Evolutionary conservation across 179 eudicot genomes (phyloP), one percentile per base, ranked within the genome.

Genomic region (Gypsophila paniculata): DNA sequence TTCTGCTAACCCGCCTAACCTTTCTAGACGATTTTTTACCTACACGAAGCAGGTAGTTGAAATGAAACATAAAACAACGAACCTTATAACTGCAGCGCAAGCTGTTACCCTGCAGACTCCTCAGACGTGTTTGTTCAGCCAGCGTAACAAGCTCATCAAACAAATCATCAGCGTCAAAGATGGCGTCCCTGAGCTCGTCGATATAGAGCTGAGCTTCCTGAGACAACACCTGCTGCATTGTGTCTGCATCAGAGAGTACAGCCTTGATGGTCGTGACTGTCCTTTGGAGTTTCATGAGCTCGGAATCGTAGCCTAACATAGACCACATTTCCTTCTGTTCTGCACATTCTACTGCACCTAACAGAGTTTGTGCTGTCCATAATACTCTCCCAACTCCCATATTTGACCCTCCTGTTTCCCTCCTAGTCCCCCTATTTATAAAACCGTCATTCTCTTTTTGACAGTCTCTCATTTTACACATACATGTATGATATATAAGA

Each of bases 141-240:
- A 68, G 75, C 22, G 72, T 73, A 8, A 60, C 39, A 8, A 73
- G 53, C 38, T 76, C 78, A 22, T 80, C 75, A 8, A 76, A 10
- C 59, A 76, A 15, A 61, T 80, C 77, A 48, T 72, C 72, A 8
- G 64, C 77, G 11, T 72, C 74, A 18, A 61, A 69, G 11, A 73
- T 42, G 12, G 46, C 52, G 5, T 34, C 64, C 70, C 65, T 58
- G 39, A 77, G 77, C 54, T 54, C 72, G 2, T 42, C 19, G 2
- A 80, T 32, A 71, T 76, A 73, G 2, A 19, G 21, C 5, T 51
- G 19, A 0, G 61, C 75, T 36, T 46, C 46, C 19, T 17, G 10
- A 9, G 49, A 23, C 23, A 17, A 26, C 9, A 42, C 61, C n/a
- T 39, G 65, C 61, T 73, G n/a, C n/a, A n/a, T 74, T 34, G 67